phyloP scores from a whole-genome alignment of 2,329 filamentous ascomycete species.

The Diaporthe citrichinensis region DNA sequence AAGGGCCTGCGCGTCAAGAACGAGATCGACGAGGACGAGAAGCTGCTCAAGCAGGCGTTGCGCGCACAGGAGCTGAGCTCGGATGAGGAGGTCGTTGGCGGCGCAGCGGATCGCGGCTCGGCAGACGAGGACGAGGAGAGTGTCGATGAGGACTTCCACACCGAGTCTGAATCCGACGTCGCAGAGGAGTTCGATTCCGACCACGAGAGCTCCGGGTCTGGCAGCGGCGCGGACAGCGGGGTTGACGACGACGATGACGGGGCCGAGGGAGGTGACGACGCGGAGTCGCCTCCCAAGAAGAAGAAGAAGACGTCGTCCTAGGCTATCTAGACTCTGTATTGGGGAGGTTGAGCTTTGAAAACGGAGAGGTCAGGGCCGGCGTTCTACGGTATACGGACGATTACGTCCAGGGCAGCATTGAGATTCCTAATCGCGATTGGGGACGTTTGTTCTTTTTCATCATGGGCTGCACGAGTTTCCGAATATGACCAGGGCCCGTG shows the following conservation, averaged over 20 bases:
- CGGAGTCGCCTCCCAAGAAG: slow-evolving; percentile 56
- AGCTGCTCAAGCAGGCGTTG: slow-evolving; percentile 83
- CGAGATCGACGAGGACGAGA: slow-evolving; percentile 95
- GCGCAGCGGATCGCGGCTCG: slow-evolving; percentile 83
- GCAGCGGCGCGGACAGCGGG: slow-evolving; percentile 74
- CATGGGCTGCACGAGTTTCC: not conserved
- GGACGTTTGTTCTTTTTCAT: slow-evolving; percentile 4
- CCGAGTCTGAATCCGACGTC: slow-evolving; percentile 92
- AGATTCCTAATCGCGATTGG: slow-evolving; percentile 20
- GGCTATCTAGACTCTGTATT: slow-evolving; percentile 17
- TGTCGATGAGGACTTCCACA: slow-evolving; percentile 95
- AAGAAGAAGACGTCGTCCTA: slow-evolving; percentile 58
- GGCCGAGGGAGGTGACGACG: slow-evolving; percentile 52
- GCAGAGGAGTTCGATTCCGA: slow-evolving; percentile 96
- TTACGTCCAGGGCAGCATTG: slow-evolving; percentile 28
- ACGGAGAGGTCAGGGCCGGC: slow-evolving; percentile 26
- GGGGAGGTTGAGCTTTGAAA: slow-evolving; percentile 13
- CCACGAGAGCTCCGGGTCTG: slow-evolving; percentile 86
- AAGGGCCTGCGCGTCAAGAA: slow-evolving; percentile 98
- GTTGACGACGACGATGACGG: slow-evolving; percentile 59
- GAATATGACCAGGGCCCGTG: not conserved
- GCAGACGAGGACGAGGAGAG: slow-evolving; percentile 97
- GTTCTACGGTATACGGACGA: slow-evolving; percentile 35
- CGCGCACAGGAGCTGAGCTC: slow-evolving; percentile 87
- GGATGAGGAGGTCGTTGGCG: slow-evolving; percentile 83